Percentiles rank a stretch among this genome's conserved stretches.
phyloP scores from a whole-genome alignment of 1,139 yeast species.

The Pichia kudriavzevii region DNA sequence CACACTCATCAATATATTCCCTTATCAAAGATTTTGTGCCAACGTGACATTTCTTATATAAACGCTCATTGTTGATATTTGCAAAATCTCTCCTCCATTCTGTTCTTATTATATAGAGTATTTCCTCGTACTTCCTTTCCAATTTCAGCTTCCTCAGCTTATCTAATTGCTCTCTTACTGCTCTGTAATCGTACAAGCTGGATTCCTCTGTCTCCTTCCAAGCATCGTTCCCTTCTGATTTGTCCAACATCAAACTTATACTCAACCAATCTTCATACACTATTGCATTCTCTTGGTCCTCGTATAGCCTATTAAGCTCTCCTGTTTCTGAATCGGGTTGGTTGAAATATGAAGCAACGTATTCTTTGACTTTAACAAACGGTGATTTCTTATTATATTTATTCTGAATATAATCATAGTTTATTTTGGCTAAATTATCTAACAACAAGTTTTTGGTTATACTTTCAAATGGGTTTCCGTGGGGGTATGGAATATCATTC shows the following conservation, averaged over 20 bases:
- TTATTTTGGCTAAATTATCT: constrained; percentile 8
- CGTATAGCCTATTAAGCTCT: constrained; percentile 27
- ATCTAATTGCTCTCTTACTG: constrained; percentile 46
- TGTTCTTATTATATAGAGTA: constrained; percentile 72
- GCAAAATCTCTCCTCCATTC: constrained; percentile 83
- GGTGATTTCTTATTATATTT: neutral
- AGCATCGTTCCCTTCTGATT: constrained; percentile 48
- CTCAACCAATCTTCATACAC: constrained; percentile 68
- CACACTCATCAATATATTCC: constrained; percentile 75
- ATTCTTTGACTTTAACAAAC: too few relatives aligned
- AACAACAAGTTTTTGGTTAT: constrained; percentile 19
- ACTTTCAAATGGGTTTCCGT: constrained; percentile 21
- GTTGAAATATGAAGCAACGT: too few relatives aligned
- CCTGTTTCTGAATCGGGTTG: constrained; percentile 24
- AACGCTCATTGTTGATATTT: constrained; percentile 73
- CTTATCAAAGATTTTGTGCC: constrained; percentile 85
- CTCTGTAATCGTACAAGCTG: constrained; percentile 60
- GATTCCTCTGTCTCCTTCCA: constrained; percentile 68
- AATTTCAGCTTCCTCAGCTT: constrained; percentile 57
- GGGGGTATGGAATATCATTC: constrained; percentile 15
- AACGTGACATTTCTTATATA: constrained; percentile 70
- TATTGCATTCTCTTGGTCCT: constrained; percentile 50
- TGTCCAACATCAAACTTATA: constrained; percentile 57
- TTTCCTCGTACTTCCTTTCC: constrained; percentile 46
- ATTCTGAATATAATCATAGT: neutral